These are phyloP conservation scores for Reticulascus tulasneorum DNA, from an alignment of 2,329 filamentous ascomycete species.

Conservation along the genomic window DNA sequence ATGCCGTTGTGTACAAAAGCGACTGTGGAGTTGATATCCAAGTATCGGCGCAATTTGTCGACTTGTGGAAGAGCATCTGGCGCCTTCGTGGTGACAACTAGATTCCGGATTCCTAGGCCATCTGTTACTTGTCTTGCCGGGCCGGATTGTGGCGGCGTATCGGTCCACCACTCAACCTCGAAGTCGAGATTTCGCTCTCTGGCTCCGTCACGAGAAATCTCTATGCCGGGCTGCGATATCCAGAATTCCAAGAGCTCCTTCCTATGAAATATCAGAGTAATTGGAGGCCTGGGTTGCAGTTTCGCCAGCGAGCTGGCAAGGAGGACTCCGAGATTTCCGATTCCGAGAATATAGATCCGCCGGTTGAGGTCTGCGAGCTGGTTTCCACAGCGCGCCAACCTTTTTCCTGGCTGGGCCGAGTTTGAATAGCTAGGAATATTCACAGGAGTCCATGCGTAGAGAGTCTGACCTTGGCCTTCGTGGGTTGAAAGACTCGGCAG, in stretches of 20 bases:
- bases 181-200: slow-evolving; percentile 32
- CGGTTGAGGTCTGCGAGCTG: slow-evolving; percentile 9
- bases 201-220: slow-evolving; percentile 33
- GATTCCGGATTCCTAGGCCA: slow-evolving; percentile 55
- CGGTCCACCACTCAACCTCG: slow-evolving; percentile 52
- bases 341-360: slow-evolving; percentile 74
- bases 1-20: slow-evolving; percentile 86
- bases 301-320: slow-evolving; percentile 69
- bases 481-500: too few species aligned
- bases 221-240: slow-evolving; percentile 38
- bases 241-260: slow-evolving; percentile 45
- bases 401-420: not conserved
- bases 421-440: not conserved
- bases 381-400: too few species aligned
- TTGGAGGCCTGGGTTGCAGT: slow-evolving; percentile 58
- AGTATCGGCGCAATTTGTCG: slow-evolving; percentile 56
- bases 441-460: not conserved
- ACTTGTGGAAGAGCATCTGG: slow-evolving; percentile 60
- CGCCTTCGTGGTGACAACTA: slow-evolving; percentile 78
- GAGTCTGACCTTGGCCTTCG: not conserved
- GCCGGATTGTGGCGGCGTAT: slow-evolving; percentile 32
- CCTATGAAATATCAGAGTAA: slow-evolving; percentile 78
- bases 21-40: slow-evolving; percentile 65
- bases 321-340: slow-evolving; percentile 77
- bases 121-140: slow-evolving; percentile 35